Percentiles rank a stretch among this genome's conserved stretches.
These are phyloP conservation scores for Achaetomiella virescens DNA, from an alignment of 495 filamentous ascomycete species.

Conservation along the genomic window DNA sequence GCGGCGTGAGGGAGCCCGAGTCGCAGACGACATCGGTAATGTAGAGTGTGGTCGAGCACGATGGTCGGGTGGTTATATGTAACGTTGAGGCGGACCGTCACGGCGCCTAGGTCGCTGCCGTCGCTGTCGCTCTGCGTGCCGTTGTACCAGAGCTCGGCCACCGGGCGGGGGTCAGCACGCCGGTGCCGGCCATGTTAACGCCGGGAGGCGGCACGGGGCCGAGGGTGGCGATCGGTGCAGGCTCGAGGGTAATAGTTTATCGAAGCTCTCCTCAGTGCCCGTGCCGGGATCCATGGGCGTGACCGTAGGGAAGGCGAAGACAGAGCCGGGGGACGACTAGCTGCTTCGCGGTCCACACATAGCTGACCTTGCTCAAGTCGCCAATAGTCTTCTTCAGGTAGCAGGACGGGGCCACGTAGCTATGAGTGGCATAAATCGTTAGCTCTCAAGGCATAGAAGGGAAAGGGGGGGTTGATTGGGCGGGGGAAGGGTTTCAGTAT, in stretches of 20 bases:
- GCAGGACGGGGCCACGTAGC: background rate
- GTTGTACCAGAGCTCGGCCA: conserved; percentile 7
- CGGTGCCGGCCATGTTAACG: conserved; percentile 5
- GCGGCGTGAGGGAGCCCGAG: background rate
- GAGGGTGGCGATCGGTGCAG: background rate
- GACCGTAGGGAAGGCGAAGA: background rate
- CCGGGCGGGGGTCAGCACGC: conserved; percentile 3
- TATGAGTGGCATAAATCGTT: background rate
- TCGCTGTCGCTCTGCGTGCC: conserved; percentile 1
- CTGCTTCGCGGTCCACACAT: conserved; percentile 3
- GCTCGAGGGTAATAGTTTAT: background rate
- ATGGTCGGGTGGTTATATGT: conserved; percentile 13
- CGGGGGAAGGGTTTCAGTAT: too few species aligned
- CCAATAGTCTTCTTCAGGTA: background rate
- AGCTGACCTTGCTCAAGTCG: background rate
- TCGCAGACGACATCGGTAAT: conserved; percentile 8
- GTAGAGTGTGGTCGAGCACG: conserved; percentile 13
- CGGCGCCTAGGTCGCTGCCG: background rate
- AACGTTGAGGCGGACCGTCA: conserved; percentile 5
- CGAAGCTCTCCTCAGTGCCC: background rate
- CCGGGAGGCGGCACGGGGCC: background rate
- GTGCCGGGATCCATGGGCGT: background rate
- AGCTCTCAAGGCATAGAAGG: too few species aligned
- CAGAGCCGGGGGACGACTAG: background rate
- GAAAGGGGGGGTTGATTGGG: too few species aligned